Conservation (phyloP, 2,329 filamentous ascomycete species). For the Xylaria sp. region DNA sequence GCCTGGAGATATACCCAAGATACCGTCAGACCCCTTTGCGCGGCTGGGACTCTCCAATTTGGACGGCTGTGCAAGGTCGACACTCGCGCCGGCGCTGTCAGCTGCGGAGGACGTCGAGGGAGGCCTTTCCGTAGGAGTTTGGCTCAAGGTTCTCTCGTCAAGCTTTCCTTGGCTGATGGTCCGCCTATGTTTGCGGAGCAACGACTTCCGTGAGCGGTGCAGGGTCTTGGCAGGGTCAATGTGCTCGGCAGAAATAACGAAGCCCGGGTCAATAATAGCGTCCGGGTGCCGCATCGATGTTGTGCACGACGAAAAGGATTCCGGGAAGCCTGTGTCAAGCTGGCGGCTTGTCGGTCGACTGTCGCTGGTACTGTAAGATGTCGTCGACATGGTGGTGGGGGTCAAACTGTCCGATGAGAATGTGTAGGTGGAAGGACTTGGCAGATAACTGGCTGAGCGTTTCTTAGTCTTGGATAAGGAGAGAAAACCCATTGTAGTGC, state of each 20-base stretch:
- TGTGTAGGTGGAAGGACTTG: slow-evolving; percentile 26
- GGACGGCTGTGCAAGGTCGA: slow-evolving; percentile 38
- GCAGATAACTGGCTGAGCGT: slow-evolving; percentile 22
- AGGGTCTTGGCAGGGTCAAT: slow-evolving; percentile 57
- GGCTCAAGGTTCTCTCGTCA: slow-evolving; percentile 52
- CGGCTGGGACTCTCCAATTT: slow-evolving; percentile 56
- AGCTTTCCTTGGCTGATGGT: slow-evolving; percentile 61
- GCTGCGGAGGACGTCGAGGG: slow-evolving; percentile 38
- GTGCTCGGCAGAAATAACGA: slow-evolving; percentile 66
- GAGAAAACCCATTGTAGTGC: slow-evolving; percentile 24
- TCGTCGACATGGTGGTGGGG: slow-evolving; percentile 45
- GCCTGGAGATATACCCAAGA: slow-evolving; percentile 35
- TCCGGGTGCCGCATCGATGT: slow-evolving; percentile 72
- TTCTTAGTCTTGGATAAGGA: slow-evolving; percentile 38
- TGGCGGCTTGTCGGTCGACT: slow-evolving; percentile 48
- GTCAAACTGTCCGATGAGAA: slow-evolving; percentile 36
- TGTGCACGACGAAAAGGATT: slow-evolving; percentile 57
- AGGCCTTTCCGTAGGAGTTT: slow-evolving; percentile 44
- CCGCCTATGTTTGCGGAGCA: slow-evolving; percentile 59
- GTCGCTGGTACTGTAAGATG: slow-evolving; percentile 41
- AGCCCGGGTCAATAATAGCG: slow-evolving; percentile 67
- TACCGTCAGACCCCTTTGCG: slow-evolving; percentile 23
- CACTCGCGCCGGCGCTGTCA: slow-evolving; percentile 35
- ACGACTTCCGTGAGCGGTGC: slow-evolving; percentile 58
- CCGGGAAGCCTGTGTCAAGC: slow-evolving; percentile 51